phyloP scores from a whole-genome alignment of 1,139 yeast species.

The Sugiyamaella japonica region DNA sequence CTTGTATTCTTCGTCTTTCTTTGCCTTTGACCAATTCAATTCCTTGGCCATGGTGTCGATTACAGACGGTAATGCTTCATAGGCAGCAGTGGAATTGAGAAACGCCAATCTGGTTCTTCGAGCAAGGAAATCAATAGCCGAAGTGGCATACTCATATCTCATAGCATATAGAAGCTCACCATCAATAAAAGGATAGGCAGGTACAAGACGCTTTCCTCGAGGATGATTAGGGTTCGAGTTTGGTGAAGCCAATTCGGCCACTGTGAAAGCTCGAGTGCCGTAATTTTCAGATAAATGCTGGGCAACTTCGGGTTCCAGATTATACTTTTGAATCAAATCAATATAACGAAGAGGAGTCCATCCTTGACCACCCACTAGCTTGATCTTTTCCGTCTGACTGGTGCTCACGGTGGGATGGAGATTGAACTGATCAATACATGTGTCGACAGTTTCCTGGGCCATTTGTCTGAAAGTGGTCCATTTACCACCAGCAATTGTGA shows the following conservation, averaged over 20 bases:
- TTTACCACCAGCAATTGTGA: constrained; percentile 95
- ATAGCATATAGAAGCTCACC: constrained; percentile 87
- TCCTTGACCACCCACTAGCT: constrained; percentile 73
- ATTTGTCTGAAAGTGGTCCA: constrained; percentile 98
- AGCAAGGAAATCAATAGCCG: constrained; percentile 86
- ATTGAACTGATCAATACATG: constrained; percentile 56
- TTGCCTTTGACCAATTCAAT: constrained; percentile 67
- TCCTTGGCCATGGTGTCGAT: constrained; percentile 83
- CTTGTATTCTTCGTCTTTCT: constrained; percentile 54
- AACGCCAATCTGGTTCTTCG: constrained; percentile 94
- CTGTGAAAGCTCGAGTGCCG: constrained; percentile 76
- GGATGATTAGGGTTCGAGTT: constrained; percentile 22
- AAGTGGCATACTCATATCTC: constrained; percentile 80
- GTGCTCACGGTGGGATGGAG: constrained; percentile 45
- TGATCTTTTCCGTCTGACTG: constrained; percentile 63
- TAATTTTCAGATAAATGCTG: constrained; percentile 82
- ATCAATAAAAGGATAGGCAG: constrained; percentile 86
- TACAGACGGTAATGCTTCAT: constrained; percentile 78
- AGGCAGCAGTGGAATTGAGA: constrained; percentile 84
- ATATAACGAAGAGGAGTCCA: constrained; percentile 70
- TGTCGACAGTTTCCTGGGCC: constrained; percentile 93
- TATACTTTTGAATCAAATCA: constrained; percentile 76
- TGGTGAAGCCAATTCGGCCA: constrained; percentile 56
- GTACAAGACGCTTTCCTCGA: constrained; percentile 42
- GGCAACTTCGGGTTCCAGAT: constrained; percentile 73